Evolutionary conservation across 1,284 basidiomycete species (phyloP).

Genomic region (Melampsora larici-populina): DNA sequence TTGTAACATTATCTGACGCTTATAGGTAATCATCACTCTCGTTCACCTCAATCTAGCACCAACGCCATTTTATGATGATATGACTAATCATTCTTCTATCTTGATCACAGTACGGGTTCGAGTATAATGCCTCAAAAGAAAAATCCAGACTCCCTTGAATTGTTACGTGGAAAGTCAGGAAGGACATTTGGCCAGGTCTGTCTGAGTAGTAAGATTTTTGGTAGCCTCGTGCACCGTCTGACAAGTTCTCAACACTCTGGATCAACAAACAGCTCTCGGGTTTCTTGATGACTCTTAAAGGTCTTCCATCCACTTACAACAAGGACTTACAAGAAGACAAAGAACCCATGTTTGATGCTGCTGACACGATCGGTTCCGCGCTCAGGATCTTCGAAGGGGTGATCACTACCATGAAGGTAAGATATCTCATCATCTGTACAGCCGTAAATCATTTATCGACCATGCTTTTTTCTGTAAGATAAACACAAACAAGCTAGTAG

Average conservation of each 20-base stretch:
- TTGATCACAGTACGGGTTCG: slow-evolving; percentile 75
- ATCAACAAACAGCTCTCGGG: slow-evolving; percentile 70
- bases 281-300: slow-evolving; percentile 96
- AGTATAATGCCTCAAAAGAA: slow-evolving; percentile 99
- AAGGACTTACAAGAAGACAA: slow-evolving; percentile 99
- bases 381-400: slow-evolving; percentile 92
- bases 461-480: slow-evolving; percentile 60
- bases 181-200: slow-evolving; percentile 76
- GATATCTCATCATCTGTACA: not conserved
- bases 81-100: not conserved
- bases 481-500: slow-evolving; percentile 80
- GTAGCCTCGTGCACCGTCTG: too few species aligned
- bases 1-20: slow-evolving; percentile 87
- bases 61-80: not conserved
- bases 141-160: slow-evolving; percentile 93
- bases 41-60: not conserved
- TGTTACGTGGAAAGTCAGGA: slow-evolving; percentile 90
- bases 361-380: slow-evolving; percentile 84
- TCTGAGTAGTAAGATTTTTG: not conserved
- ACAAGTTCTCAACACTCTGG: too few species aligned
- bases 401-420: slow-evolving; percentile 64
- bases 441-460: not conserved
- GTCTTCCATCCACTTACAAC: slow-evolving; percentile 96
- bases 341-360: slow-evolving; percentile 90
- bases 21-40: slow-evolving; percentile 66